Base-by-base conservation (phyloP, 2,329 filamentous ascomycete species). In the Aspergillus niger region DNA sequence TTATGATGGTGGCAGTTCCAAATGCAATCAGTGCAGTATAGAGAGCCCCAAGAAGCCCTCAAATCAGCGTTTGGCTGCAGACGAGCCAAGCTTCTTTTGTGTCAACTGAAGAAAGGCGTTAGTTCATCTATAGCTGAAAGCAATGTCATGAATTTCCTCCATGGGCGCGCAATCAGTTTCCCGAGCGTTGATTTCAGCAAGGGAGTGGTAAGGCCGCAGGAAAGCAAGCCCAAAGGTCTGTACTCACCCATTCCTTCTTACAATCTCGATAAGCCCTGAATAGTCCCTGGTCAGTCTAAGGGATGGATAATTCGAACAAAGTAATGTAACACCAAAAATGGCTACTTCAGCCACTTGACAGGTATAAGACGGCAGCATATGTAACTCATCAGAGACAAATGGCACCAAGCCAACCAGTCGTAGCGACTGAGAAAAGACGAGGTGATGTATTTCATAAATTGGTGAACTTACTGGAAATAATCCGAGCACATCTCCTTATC, bases 401-500 rank as follows among this genome's bases (percentile, higher is more conserved):
- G 13, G 7, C 43, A 36, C 17, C 22, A 32, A 38, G 24, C 41
- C n/a, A 49, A 22, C 28, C 51, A 32, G 28, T 36, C 20, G 28
- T 55, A 28, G 20, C 22, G 17, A 13, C 11, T 11, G 8, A 51
- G 6, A 36, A 43, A 51, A 57, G 22, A 10, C 3, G 8, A 30
- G 17, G 8, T 17, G n/a, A n/a, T 22, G n/a, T 8, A 15, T 26
- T 7, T 26, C 20, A 20, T 5, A 3, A n/a, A 8, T 30, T 13
- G 32, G 32, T 36, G 55, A 28, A 67, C 91, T 78, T 75, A 97
- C 92, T 97, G 91, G 74, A 99, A 98, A 74, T 96, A 98, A 76
- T 98, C 94, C 65, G 85, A 83, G 74, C 95, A 99, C 90, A 98
- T 90, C n/a, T 88, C 82, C 66, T 88, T 86, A 73, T 98, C 92